Base-by-base conservation (phyloP, 2,329 filamentous ascomycete genomes). In the Botryosphaeria dothidea region DNA sequence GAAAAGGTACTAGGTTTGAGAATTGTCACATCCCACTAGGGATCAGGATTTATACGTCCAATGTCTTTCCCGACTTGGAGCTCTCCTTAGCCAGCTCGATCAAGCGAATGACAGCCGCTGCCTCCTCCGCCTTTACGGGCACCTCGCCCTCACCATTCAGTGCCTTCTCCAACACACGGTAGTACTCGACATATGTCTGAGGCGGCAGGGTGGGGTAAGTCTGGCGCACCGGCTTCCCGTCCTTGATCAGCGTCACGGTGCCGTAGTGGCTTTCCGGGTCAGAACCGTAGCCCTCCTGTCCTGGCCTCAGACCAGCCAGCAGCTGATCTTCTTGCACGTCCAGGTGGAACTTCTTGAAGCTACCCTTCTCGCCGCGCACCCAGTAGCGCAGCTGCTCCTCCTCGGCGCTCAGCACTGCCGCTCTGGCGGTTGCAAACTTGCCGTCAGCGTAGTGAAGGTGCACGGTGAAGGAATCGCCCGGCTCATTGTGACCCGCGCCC, bases 291-390 rank as follows among this genome's bases (percentile, higher is more conserved):
- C 80, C 84, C 3, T 81, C 74, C 64, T 91, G 87, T 0, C 83
- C 82, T 6, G 88, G 87, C 74, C 82, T 84, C 69, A 85, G 76
- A 8, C 91, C 91, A 1, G 79, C 82, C 74, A 86, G 86, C 62
- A 93, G 83, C 75, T 92, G 90, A 64, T 88, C 86, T 79, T 95
- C 92, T 77, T 94, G 91, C 1, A 87, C 80, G 74, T 95, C 92
- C 2, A 94, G 81, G 62, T 85, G 78, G 74, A 77, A 84, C 82
- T 93, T 94, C 80, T 86, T 89, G 78, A 89, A 94, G 72, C 86
- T 90, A 0, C 90, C 92, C 77, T 89, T 88, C 19, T 86, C 86
- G 23, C 92, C 92, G 27, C 91, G 83, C 9, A 93, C 82, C 91
- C 91, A 93, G 81, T 89, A 94, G 43, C 91, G 82, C 66, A 90